Evolutionary conservation across 805 yeast genomes (phyloP), one percentile per base, ranked within the genome.

Genomic region (Saturnispora galanensis): DNA sequence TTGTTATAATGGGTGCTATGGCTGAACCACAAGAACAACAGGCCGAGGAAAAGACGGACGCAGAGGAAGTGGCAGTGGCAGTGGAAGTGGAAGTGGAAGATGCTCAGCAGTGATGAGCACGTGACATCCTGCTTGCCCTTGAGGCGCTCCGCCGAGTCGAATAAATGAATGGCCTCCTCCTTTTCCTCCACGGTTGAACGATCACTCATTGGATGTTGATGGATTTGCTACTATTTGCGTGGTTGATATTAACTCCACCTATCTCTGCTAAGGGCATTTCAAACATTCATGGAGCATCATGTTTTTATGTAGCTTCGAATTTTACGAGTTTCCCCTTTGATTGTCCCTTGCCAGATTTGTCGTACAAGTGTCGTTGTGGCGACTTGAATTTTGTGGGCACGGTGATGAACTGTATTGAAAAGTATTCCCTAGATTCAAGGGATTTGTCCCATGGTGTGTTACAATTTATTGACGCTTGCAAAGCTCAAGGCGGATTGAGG

Each of bases 261-360:
- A 37, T 18, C 15, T 13, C 17, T 37, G 54, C 62, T 13, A 50
- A 55, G 35, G 67, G 68, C 7, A 54, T 64, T 9, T 55, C 65
- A 12, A 62, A 61, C 45, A 54, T 53, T 17, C 56, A 58, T 38
- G 70, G 69, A 11, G 68, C 68, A 4, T 55, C 70, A 4, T 67
- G 71, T 50, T 44, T 64, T 3, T 56, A 54, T 46, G 53, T 60
- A 12, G 63, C 66, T 10, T 60, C 58, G 42, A 64, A 65, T 41
- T 48, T 60, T 16, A 57, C 65, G 3, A 47, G 52, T 7, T 59
- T 55, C 39, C 66, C 66, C 17, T 63, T 64, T 44, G 56, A 62
- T 42, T 66, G 68, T 50, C 32, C 45, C 30, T 42, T 51, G 16
- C 60, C 60, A 1, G 71, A 66, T 47, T 47, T 65, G 17, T 59